These are phyloP conservation scores for Scutellospora calospora DNA, from an alignment of 371 early-diverging fungal genomes.

Conservation along the genomic window DNA sequence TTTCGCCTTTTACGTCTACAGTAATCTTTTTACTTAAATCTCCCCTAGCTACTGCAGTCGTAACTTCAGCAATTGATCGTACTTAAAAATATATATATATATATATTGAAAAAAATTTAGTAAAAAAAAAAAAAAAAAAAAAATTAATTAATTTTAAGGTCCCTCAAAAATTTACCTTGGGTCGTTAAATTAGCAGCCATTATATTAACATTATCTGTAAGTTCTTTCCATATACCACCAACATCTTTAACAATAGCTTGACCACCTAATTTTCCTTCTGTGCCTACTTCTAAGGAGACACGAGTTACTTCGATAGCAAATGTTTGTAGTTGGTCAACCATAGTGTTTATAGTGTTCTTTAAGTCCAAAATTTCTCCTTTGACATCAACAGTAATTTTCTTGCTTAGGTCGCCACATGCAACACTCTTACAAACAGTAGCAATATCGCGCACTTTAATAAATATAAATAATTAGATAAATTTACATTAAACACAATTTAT, in stretches of 20 bases:
- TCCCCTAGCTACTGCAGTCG: constrained; percentile 59
- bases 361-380: constrained; percentile 60
- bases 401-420: constrained; percentile 60
- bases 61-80: constrained; percentile 60
- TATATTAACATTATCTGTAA: constrained; percentile 67
- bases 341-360: constrained; percentile 56
- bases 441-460: constrained; percentile 55
- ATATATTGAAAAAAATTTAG: constrained; percentile 53
- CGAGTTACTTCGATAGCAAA: constrained; percentile 69
- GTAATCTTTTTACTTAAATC: constrained; percentile 61
- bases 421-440: constrained; percentile 60
- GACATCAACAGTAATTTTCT: constrained; percentile 57
- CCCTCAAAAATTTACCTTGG: constrained; percentile 54
- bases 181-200: constrained; percentile 60
- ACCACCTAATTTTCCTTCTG: constrained; percentile 71
- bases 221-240: constrained; percentile 76
- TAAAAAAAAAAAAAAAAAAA: no score
- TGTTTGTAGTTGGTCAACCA: constrained; percentile 57
- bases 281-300: constrained; percentile 68
- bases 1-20: constrained; percentile 60
- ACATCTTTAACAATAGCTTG: constrained; percentile 69
- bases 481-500: no score
- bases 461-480: background rate
- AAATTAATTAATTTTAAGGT: no score
- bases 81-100: constrained; percentile 59